Conservation (phyloP, 768 basidiomycete species). For the Gelatoporia subvermispora region DNA sequence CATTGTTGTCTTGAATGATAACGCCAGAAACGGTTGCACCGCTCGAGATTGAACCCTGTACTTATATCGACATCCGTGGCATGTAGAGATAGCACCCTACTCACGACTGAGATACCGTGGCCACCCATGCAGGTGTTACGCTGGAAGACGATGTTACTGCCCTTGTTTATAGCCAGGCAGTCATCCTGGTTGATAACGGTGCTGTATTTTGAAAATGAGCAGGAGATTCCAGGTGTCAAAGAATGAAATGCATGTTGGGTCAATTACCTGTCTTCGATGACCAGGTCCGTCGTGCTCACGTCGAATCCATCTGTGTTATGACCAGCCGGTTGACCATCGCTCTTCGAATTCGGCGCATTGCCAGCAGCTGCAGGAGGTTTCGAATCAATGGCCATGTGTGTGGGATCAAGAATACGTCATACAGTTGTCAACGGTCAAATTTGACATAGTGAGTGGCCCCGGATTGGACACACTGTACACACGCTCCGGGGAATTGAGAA, state of each 20-base stretch:
- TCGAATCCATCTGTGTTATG: conserved; percentile 31
- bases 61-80: neutral
- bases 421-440: conserved; percentile 55
- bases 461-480: conserved; percentile 26
- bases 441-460: conserved; percentile 32
- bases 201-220: neutral
- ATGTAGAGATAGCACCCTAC: neutral
- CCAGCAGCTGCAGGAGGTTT: conserved; percentile 38
- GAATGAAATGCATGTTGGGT: neutral
- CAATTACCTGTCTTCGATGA: conserved; percentile 21
- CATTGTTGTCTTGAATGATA: conserved; percentile 44
- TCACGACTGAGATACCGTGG: conserved; percentile 58
- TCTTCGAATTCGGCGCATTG: conserved; percentile 45
- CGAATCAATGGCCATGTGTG: neutral
- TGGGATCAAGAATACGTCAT: conserved; percentile 13
- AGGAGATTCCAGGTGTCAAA: conserved; percentile 1
- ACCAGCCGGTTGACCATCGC: conserved; percentile 46
- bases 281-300: conserved; percentile 21
- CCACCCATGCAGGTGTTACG: conserved; percentile 50
- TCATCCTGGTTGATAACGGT: conserved; percentile 39
- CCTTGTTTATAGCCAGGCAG: conserved; percentile 50
- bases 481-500: conserved; percentile 37
- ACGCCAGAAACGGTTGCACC: conserved; percentile 42
- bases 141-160: conserved; percentile 34
- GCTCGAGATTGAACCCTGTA: conserved; percentile 53